A percentile compares a stretch with the other conserved stretches of the same genome.
Evolutionary conservation across 331 rosid genomes (phyloP).

Genomic region (Malus hybrid): DNA sequence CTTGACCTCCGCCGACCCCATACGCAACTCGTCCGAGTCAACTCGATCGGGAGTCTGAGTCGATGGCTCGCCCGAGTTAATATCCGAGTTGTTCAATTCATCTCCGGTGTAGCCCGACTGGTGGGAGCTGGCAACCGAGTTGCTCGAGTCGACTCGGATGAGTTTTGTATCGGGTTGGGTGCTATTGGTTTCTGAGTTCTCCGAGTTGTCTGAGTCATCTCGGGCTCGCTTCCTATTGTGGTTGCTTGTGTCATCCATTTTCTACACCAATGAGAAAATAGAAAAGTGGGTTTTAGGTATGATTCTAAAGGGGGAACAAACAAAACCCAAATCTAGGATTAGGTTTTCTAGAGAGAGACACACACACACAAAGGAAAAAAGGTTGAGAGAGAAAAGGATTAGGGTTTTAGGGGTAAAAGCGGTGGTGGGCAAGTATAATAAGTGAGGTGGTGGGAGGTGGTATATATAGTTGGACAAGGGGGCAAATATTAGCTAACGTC

Average conservation of each 20-base stretch:
- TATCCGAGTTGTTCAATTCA: not conserved
- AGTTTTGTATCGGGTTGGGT: not conserved
- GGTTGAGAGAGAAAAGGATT: not conserved
- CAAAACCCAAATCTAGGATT: not conserved
- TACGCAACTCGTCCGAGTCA: constrained; percentile 2
- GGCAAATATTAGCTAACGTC: constrained; percentile 2
- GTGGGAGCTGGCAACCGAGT: constrained; percentile 6
- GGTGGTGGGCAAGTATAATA: not conserved
- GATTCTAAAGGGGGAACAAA: not conserved
- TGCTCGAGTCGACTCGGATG: not conserved
- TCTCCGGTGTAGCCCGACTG: constrained; percentile 14
- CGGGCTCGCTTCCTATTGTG: constrained; percentile 25
- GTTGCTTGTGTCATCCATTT: constrained; percentile 24
- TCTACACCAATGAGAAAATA: not conserved
- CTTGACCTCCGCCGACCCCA: constrained; percentile 16
- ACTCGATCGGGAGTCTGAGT: not conserved
- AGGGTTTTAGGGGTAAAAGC: not conserved
- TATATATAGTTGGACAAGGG: constrained; percentile 7
- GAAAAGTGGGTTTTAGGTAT: not conserved
- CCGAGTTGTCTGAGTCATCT: constrained; percentile 14
- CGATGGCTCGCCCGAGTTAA: not conserved
- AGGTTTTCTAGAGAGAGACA: not conserved
- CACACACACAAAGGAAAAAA: too few species aligned
- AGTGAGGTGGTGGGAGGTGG: constrained; percentile 1
- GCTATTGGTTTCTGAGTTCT: constrained; percentile 1